These are phyloP conservation scores for Straminergon stramineum DNA, from an alignment of 225 moss, liverwort and hornwort species.

Conservation along the genomic window DNA sequence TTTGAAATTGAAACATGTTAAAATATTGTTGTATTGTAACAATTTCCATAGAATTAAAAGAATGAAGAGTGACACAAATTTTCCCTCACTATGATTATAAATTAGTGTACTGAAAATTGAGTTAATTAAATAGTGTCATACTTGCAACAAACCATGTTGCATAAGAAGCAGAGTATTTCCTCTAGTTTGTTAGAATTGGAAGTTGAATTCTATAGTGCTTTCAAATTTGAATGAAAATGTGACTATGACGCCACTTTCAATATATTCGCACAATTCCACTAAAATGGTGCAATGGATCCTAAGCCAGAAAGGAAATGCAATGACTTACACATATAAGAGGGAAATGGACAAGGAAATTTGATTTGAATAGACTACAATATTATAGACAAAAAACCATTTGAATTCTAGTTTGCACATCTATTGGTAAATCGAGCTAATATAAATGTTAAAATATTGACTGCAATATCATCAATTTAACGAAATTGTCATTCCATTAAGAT, in stretches of 20 bases:
- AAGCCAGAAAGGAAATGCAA: background rate
- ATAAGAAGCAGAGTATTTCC: background rate
- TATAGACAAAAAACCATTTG: background rate
- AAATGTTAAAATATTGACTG: accelerated
- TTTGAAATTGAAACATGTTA: background rate
- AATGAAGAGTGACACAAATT: accelerated
- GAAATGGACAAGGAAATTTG: background rate
- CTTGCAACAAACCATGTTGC: accelerated
- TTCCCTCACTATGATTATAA: background rate
- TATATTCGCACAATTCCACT: background rate
- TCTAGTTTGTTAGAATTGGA: background rate
- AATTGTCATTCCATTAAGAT: accelerated
- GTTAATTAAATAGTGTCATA: too few species aligned
- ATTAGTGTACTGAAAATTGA: background rate
- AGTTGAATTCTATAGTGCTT: background rate
- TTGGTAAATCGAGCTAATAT: background rate
- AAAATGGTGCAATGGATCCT: accelerated
- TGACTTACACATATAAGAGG: background rate
- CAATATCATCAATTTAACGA: accelerated
- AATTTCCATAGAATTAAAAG: background rate
- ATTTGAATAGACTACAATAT: background rate
- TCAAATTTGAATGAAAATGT: background rate
- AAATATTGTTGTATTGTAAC: background rate
- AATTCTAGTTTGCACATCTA: background rate
- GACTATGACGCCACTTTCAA: too few species aligned